phyloP scores from a whole-genome alignment of 1,284 basidiomycete genomes.

The Coniferiporia sulphurascens region DNA sequence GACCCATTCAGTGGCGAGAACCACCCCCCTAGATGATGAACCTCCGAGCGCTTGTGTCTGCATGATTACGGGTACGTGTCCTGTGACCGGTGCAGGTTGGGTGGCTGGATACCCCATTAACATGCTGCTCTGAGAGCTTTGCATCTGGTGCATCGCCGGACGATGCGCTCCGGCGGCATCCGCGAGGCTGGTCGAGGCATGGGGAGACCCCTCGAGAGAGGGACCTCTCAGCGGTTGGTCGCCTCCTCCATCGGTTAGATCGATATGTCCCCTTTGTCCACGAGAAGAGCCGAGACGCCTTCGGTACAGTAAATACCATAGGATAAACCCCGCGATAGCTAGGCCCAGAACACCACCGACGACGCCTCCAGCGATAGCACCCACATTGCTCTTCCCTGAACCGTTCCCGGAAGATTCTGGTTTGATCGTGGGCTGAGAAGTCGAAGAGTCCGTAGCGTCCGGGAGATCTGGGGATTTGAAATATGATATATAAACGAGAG shows the following conservation, averaged over 20 bases:
- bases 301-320: slow-evolving; percentile 8
- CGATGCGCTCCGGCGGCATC: neutral
- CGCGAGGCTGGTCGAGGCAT: neutral
- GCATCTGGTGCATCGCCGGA: neutral
- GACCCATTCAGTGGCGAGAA: slow-evolving; percentile 10
- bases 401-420: neutral
- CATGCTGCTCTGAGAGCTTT: neutral
- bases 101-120: neutral
- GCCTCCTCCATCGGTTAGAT: slow-evolving; percentile 2
- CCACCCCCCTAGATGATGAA: too few species aligned
- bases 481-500: slow-evolving; percentile 1
- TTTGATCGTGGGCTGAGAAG: slow-evolving; percentile 10
- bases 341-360: slow-evolving; percentile 10
- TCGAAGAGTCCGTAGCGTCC: slow-evolving; percentile 11
- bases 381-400: slow-evolving; percentile 2
- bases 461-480: slow-evolving; percentile 4
- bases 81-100: neutral
- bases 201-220: neutral
- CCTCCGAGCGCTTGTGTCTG: too few species aligned
- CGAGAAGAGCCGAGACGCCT: neutral
- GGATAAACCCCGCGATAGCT: neutral
- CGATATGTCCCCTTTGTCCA: neutral
- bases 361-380: slow-evolving; percentile 16
- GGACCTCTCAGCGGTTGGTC: neutral
- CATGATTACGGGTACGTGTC: too few species aligned